These are phyloP conservation scores for Chlorokybus atmophyticus DNA, from an alignment of 139 green algal species.

Conservation along the genomic window DNA sequence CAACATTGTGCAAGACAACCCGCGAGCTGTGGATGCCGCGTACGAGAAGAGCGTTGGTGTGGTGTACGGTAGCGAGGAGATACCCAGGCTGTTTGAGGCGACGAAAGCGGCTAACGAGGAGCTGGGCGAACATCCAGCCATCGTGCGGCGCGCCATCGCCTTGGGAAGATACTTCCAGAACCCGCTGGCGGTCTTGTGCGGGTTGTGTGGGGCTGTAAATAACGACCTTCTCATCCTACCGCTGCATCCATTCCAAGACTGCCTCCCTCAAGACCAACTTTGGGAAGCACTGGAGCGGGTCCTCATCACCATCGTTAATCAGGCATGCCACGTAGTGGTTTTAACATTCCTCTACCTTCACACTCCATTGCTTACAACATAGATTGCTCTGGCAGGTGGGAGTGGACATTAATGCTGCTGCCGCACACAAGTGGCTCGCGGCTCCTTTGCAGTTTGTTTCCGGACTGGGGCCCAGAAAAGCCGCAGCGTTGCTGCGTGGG, in stretches of 20 bases:
- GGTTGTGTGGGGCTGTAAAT: slow-evolving; percentile 32
- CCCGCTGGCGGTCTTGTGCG: slow-evolving; percentile 61
- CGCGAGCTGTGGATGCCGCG: slow-evolving; percentile 10
- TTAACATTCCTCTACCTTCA: too few relatives aligned
- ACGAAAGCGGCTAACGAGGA: slow-evolving; percentile 44
- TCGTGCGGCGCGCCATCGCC: slow-evolving; percentile 62
- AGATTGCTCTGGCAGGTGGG: slow-evolving; percentile 42
- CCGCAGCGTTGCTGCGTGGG: slow-evolving; percentile 43
- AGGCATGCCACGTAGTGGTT: too few relatives aligned
- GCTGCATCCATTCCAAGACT: slow-evolving; percentile 34
- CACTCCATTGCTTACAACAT: too few relatives aligned
- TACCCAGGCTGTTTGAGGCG: slow-evolving; percentile 66
- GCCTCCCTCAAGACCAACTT: slow-evolving; percentile 39
- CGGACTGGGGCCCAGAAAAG: slow-evolving; percentile 79
- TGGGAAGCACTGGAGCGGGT: slow-evolving; percentile 34
- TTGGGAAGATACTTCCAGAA: slow-evolving; percentile 65
- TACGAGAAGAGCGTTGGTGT: slow-evolving; percentile 12
- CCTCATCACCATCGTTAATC: slow-evolving; percentile 39
- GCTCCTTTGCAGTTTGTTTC: slow-evolving; percentile 62
- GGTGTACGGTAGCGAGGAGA: slow-evolving; percentile 44
- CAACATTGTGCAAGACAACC: too few relatives aligned
- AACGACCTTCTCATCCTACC: slow-evolving; percentile 33
- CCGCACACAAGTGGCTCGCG: slow-evolving; percentile 48
- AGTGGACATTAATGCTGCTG: slow-evolving; percentile 69
- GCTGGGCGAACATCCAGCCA: slow-evolving; percentile 37